phyloP scores from a whole-genome alignment of 495 filamentous ascomycete genomes.

The Penicillium lagena region DNA sequence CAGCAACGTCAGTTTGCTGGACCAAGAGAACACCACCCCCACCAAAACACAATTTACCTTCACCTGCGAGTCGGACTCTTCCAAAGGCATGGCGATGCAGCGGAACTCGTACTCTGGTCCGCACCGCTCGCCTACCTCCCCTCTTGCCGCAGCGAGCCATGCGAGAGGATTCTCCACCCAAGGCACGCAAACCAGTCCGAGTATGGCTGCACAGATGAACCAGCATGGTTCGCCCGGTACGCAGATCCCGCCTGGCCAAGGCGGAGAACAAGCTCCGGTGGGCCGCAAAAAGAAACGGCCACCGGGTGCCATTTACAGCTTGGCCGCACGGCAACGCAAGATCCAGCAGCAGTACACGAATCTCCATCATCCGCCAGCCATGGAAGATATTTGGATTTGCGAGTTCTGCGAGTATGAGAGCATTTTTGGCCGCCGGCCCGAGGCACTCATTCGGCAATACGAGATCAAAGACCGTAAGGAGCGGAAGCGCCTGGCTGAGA shows the following conservation, averaged over 20 bases:
- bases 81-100: conserved; percentile 54
- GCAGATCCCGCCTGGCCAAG: conserved; percentile 30
- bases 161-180: conserved; percentile 46
- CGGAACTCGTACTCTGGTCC: conserved; percentile 26
- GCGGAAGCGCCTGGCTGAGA: conserved; percentile 74
- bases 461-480: conserved; percentile 89
- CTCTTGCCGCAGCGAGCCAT: conserved; percentile 18
- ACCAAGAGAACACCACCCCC: conserved; percentile 57
- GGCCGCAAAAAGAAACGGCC: conserved; percentile 52
- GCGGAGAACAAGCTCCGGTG: conserved; percentile 24
- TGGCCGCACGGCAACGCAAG: conserved; percentile 61
- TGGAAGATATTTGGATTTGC: conserved; percentile 87
- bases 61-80: conserved; percentile 72
- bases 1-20: conserved; percentile 70
- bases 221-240: conserved; percentile 18
- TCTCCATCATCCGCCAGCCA: conserved; percentile 63
- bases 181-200: conserved; percentile 57
- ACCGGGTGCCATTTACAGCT: conserved; percentile 50
- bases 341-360: conserved; percentile 68
- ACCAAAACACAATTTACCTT: conserved; percentile 87
- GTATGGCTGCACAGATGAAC: conserved; percentile 31
- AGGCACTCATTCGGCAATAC: conserved; percentile 82
- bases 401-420: conserved; percentile 87
- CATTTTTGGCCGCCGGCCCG: conserved; percentile 76
- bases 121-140: conserved; percentile 29